A percentile compares a stretch with the other conserved stretches of the same genome.
Evolutionary conservation across 2,329 filamentous ascomycete species (phyloP).

Genomic region (Colletotrichum phormii): DNA sequence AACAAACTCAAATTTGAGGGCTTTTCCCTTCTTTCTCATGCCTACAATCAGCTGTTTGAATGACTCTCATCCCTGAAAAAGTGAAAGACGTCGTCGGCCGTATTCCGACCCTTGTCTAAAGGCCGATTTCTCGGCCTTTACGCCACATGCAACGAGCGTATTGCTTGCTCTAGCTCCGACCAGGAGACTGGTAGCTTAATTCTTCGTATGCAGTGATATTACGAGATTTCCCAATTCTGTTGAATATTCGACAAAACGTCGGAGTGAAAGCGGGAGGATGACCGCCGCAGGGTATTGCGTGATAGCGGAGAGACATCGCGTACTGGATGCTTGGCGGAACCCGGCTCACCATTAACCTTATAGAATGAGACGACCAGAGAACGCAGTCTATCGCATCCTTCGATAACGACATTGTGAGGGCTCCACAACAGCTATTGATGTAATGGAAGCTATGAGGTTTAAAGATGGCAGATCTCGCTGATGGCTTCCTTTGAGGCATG

Average conservation of each 20-base stretch:
- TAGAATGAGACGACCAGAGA: constrained; percentile 8
- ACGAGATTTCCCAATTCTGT: background rate
- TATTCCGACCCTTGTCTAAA: background rate
- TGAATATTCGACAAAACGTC: background rate
- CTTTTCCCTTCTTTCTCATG: background rate
- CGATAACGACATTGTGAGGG: background rate
- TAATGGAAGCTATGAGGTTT: background rate
- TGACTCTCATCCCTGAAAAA: background rate
- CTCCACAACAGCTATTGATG: constrained; percentile 2
- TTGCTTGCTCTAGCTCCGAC: background rate
- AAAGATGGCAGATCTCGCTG: background rate
- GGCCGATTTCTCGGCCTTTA: background rate
- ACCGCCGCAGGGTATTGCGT: constrained; percentile 17
- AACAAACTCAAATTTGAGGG: background rate
- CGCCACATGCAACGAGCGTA: no score
- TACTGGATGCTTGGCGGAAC: constrained; percentile 15
- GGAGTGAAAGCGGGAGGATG: background rate
- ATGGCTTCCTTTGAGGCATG: background rate
- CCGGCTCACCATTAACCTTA: background rate
- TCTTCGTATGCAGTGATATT: background rate
- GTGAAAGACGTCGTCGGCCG: background rate
- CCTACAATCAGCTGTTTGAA: background rate
- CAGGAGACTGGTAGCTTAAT: background rate
- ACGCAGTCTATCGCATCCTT: background rate
- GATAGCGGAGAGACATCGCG: constrained; percentile 31